These are phyloP conservation scores for Allium sativum DNA, from an alignment of 106 monocot genomes.

Conservation along the genomic window DNA sequence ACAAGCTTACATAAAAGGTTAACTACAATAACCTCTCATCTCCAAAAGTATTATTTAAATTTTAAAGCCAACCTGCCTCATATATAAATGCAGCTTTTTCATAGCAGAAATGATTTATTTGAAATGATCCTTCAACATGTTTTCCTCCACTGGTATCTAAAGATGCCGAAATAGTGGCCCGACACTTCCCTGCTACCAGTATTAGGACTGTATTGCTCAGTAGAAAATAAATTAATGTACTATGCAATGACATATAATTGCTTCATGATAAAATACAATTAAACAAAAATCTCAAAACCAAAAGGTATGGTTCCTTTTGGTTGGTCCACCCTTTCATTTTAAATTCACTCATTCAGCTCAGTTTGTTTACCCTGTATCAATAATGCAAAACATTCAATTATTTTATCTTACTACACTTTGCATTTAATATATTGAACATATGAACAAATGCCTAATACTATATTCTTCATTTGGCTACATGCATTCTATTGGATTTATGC, in stretches of 20 bases:
- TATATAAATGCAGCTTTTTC: conserved; percentile 44
- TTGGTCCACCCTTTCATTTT: too few relatives aligned
- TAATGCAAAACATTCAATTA: too few relatives aligned
- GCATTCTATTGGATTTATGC: too few relatives aligned
- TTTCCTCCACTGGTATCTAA: conserved; percentile 92
- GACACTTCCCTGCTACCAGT: conserved; percentile 72
- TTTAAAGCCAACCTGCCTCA: conserved; percentile 36
- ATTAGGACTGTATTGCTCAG: conserved; percentile 2
- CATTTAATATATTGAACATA: too few relatives aligned
- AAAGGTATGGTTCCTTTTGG: too few relatives aligned
- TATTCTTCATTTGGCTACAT: too few relatives aligned
- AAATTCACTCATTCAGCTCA: too few relatives aligned
- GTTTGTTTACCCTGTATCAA: too few relatives aligned
- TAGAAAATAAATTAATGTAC: not conserved
- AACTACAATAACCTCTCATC: not conserved
- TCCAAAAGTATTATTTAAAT: not conserved
- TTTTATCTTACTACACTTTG: too few relatives aligned
- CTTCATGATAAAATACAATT: not conserved
- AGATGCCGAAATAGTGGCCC: conserved; percentile 85
- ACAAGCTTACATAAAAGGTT: not conserved
- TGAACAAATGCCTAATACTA: too few relatives aligned
- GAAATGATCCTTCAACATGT: conserved; percentile 78
- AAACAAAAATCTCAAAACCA: not conserved
- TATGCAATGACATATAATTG: not conserved
- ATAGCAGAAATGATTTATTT: conserved; percentile 78